A percentile compares a stretch with the other conserved stretches of the same genome.
phyloP scores from a whole-genome alignment of 2,329 filamentous ascomycete genomes.

The Venturia nashicola region DNA sequence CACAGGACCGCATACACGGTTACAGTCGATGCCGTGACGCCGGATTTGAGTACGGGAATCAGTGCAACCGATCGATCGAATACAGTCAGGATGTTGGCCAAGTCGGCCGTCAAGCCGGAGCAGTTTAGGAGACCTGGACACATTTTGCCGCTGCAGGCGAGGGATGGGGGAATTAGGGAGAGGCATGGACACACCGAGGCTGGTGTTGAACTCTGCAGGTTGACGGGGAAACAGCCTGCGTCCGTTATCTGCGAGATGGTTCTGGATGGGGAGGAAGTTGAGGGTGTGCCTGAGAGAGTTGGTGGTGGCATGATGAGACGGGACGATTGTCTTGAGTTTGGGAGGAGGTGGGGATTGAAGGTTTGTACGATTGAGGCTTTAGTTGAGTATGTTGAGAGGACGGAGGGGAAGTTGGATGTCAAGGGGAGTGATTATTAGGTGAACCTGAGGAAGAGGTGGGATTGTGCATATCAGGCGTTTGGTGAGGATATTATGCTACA shows the following conservation, averaged over 20 bases:
- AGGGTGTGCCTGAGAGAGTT: conserved; percentile 51
- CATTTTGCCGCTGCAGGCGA: conserved; percentile 72
- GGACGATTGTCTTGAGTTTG: conserved; percentile 81
- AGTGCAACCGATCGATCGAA: conserved; percentile 76
- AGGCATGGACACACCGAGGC: conserved; percentile 87
- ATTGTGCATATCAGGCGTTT: not conserved
- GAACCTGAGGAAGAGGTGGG: not conserved
- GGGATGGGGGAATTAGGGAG: conserved; percentile 67
- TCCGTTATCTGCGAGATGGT: conserved; percentile 88
- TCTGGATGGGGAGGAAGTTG: conserved; percentile 64
- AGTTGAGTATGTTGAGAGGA: conserved; percentile 65
- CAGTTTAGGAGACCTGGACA: conserved; percentile 78
- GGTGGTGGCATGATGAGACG: conserved; percentile 83
- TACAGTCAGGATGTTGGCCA: conserved; percentile 67
- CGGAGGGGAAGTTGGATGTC: conserved; percentile 40
- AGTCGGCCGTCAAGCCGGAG: conserved; percentile 41
- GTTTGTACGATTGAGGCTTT: conserved; percentile 93
- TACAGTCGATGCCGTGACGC: conserved; percentile 66
- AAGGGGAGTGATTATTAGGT: conserved; percentile 14
- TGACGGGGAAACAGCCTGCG: conserved; percentile 66
- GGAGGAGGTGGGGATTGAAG: conserved; percentile 75
- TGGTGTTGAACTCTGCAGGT: conserved; percentile 74
- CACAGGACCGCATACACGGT: conserved; percentile 90
- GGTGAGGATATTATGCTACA: not conserved
- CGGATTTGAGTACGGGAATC: conserved; percentile 76